Percentiles rank a stretch among this genome's conserved stretches.
Conservation (phyloP, 305 asterid genomes). For the Fraxinus sp. region DNA sequence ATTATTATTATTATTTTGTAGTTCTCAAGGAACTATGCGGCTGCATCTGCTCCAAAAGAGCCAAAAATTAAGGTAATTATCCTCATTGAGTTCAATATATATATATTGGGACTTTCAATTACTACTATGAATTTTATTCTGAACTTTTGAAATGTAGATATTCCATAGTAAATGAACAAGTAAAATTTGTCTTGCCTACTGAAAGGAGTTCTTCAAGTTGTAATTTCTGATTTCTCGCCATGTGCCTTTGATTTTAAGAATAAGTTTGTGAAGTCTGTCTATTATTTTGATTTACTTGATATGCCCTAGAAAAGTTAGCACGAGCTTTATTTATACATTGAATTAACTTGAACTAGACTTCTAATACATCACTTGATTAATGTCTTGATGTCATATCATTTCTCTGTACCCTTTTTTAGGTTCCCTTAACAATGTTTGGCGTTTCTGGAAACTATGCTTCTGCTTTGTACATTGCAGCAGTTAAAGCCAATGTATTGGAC, state of each 20-base stretch:
- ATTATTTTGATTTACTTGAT: not conserved
- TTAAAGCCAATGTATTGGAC: conserved; percentile 69
- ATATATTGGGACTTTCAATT: not conserved
- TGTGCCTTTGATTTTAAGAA: not conserved
- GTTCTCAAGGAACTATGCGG: conserved; percentile 62
- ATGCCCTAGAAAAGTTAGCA: not conserved
- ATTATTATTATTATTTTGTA: conserved; percentile 34
- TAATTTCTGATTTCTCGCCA: not conserved
- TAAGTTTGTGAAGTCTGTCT: not conserved
- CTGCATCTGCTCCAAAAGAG: conserved; percentile 52
- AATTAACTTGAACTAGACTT: not conserved
- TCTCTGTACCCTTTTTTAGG: conserved; percentile 42
- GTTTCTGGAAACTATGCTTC: conserved; percentile 89
- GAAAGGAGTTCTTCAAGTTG: not conserved
- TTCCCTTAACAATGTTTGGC: conserved; percentile 81
- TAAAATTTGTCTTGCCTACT: not conserved
- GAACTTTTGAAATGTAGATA: not conserved
- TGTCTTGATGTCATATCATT: conserved; percentile 12
- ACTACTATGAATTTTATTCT: not conserved
- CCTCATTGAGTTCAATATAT: not conserved
- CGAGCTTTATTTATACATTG: not conserved
- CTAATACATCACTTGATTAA: not conserved
- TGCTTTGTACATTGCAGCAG: conserved; percentile 77
- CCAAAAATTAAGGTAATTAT: conserved; percentile 63
- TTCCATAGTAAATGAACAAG: not conserved